phyloP scores from a whole-genome alignment of 176 grass and related monocot species.

The Alopecurus myosuroides region DNA sequence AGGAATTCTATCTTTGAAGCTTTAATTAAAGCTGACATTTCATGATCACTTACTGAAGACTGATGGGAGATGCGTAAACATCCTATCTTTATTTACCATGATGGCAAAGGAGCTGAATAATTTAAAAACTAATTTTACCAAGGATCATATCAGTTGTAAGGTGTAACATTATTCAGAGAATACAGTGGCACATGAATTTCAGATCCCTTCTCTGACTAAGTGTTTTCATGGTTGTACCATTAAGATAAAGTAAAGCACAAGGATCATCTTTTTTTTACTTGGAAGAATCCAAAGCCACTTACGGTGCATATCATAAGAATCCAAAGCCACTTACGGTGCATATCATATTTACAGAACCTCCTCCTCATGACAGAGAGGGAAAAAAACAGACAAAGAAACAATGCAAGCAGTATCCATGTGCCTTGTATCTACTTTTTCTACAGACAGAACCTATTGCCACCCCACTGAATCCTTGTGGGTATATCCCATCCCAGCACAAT shows the following conservation, averaged over 20 bases:
- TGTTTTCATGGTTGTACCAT: background rate
- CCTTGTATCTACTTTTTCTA: conserved; percentile 15
- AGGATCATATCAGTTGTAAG: background rate
- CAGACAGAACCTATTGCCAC: conserved; percentile 29
- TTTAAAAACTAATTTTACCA: background rate
- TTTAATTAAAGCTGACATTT: background rate
- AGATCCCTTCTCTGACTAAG: background rate
- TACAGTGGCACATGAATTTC: background rate
- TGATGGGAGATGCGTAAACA: background rate
- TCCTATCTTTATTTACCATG: background rate
- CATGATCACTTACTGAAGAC: background rate
- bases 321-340: conserved; percentile 10
- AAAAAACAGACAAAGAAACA: conserved; percentile 36
- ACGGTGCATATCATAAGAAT: background rate
- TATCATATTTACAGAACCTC: conserved; percentile 14
- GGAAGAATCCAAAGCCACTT: conserved; percentile 22
- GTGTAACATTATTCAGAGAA: background rate
- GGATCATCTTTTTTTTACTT: conserved; percentile 17
- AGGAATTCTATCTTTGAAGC: background rate
- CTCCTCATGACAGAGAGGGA: background rate
- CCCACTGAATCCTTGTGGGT: conserved; percentile 29
- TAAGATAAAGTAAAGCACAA: background rate
- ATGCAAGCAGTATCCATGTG: conserved; percentile 41
- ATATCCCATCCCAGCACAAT: conserved; percentile 10
- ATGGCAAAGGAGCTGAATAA: background rate